phyloP scores from a whole-genome alignment of 225 moss, liverwort and hornwort genomes.

The Straminergon stramineum region DNA sequence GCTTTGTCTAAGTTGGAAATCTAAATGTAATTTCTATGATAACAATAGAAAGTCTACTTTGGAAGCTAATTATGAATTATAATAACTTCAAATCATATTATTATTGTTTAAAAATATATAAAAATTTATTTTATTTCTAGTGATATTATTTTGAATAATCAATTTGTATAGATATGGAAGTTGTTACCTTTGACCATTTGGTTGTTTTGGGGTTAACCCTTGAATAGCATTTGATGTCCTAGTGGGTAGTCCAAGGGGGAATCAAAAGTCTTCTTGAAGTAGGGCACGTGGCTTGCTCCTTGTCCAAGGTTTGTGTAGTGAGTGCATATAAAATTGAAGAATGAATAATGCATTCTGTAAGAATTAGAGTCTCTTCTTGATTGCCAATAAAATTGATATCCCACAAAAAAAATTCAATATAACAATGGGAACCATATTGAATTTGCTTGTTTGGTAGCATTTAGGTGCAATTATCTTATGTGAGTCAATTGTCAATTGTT shows the following conservation, averaged over 20 bases:
- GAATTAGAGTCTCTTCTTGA: too few species aligned
- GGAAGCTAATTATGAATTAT: not conserved
- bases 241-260: not conserved
- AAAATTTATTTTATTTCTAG: rapidly evolving
- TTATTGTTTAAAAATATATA: not conserved
- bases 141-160: not conserved
- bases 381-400: too few species aligned
- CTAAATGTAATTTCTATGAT: not conserved
- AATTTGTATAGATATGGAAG: not conserved
- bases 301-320: too few species aligned
- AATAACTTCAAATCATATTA: not conserved
- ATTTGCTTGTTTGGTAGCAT: too few species aligned
- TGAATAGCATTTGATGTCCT: not conserved
- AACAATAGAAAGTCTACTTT: not conserved
- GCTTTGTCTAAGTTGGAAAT: not conserved
- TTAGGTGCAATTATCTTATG: too few species aligned
- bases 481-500: too few species aligned
- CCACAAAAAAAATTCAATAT: too few species aligned
- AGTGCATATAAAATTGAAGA: too few species aligned
- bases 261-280: too few species aligned
- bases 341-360: too few species aligned
- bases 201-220: not conserved
- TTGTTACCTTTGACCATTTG: not conserved
- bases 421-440: too few species aligned
- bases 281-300: too few species aligned